A percentile compares a stretch with the other conserved stretches of the same genome.
Conservation (phyloP, 1,284 basidiomycete species). For the Kalmanozyma brasiliensis region DNA sequence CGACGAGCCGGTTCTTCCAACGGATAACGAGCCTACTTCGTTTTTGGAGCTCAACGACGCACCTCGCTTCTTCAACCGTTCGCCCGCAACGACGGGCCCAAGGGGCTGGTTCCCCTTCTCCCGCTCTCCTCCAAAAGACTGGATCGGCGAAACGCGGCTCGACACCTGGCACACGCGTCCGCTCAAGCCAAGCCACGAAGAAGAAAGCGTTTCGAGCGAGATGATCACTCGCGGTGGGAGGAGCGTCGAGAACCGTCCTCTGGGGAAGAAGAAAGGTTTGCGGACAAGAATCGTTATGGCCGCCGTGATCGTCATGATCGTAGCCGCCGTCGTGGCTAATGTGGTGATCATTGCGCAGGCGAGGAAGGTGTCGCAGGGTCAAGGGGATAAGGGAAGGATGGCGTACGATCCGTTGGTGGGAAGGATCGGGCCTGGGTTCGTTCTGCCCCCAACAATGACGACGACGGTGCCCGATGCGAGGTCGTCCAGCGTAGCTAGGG, state of each 20-base stretch:
- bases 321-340: conserved; percentile 20
- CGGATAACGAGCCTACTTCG: neutral
- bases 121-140: neutral
- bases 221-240: conserved; percentile 7
- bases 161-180: conserved; percentile 10
- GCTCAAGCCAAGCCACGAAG: neutral
- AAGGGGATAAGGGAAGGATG: neutral
- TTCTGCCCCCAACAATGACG: neutral
- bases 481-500: conserved; percentile 10
- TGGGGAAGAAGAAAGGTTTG: neutral
- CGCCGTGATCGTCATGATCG: conserved; percentile 1
- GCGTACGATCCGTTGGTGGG: conserved; percentile 1
- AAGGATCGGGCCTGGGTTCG: neutral
- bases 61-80: conserved; percentile 20
- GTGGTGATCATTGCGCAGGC: conserved; percentile 17
- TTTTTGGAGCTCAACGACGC: conserved; percentile 30
- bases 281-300: neutral
- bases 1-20: neutral
- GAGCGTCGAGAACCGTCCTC: conserved; percentile 27
- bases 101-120: conserved; percentile 1
- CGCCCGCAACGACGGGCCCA: neutral
- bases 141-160: neutral
- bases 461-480: too few relatives aligned
- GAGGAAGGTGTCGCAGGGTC: neutral
- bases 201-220: conserved; percentile 7